These are phyloP conservation scores for Capsicum baccatum DNA, from an alignment of 257 asterid species.

Conservation along the genomic window DNA sequence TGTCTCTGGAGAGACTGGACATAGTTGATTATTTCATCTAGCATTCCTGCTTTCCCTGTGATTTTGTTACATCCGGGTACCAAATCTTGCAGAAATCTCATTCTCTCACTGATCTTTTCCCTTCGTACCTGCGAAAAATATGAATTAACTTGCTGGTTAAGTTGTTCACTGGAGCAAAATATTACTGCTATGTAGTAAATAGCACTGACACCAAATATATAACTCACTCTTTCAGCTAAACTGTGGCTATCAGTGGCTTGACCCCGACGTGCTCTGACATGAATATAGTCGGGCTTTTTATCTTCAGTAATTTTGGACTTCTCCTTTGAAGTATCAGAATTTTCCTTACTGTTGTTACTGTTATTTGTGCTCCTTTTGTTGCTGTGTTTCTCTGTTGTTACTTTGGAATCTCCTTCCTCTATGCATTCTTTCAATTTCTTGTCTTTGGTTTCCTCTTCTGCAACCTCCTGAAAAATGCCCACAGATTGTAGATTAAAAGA, in stretches of 20 bases:
- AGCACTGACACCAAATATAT: background rate
- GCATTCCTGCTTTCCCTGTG: slow-evolving; percentile 95
- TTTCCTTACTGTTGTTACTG: slow-evolving; percentile 39
- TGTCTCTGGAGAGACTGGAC: slow-evolving; percentile 95
- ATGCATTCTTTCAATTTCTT: slow-evolving; percentile 57
- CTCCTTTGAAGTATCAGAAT: slow-evolving; percentile 43
- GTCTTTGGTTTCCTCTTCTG: slow-evolving; percentile 54
- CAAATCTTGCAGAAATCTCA: slow-evolving; percentile 85
- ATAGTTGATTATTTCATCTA: slow-evolving; percentile 91
- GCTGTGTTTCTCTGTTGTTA: slow-evolving; percentile 53
- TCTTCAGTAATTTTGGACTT: slow-evolving; percentile 57
- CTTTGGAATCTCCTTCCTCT: slow-evolving; percentile 57
- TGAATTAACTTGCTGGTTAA: background rate
- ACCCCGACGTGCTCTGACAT: slow-evolving; percentile 95
- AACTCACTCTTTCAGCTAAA: slow-evolving; percentile 92
- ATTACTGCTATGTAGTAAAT: background rate
- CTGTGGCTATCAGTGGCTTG: slow-evolving; percentile 99
- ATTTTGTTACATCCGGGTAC: slow-evolving; percentile 94
- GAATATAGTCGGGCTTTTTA: slow-evolving; percentile 80
- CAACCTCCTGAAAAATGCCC: slow-evolving; percentile 40
- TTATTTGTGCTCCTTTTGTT: slow-evolving; percentile 47
- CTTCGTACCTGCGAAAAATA: slow-evolving; percentile 67
- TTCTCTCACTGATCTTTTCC: slow-evolving; percentile 91
- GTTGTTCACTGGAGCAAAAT: slow-evolving; percentile 23
- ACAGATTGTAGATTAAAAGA: background rate